Conservation (phyloP, 192 early-diverging fungal genomes). For the Coemansia sp. region DNA sequence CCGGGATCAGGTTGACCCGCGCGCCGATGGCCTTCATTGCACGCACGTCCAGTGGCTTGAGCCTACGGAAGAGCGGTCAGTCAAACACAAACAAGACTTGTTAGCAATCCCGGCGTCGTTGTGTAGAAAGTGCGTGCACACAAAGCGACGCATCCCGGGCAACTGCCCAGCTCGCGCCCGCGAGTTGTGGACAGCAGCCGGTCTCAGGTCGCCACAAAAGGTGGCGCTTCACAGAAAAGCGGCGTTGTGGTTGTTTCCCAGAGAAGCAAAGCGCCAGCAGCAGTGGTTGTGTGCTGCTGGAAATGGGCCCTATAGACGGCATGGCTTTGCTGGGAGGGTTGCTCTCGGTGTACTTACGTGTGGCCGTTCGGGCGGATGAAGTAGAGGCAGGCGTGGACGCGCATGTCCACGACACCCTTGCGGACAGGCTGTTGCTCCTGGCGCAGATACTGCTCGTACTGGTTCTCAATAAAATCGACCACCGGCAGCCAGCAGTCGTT, state of each 20-base stretch:
- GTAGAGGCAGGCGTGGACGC: slow-evolving; percentile 97
- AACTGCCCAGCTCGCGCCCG: no score
- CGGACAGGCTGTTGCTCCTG: slow-evolving; percentile 85
- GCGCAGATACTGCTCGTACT: slow-evolving; percentile 92
- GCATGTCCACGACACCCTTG: slow-evolving; percentile 84
- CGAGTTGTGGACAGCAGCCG: background rate
- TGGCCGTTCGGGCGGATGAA: slow-evolving; percentile 98
- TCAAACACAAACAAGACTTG: slow-evolving; percentile 1
- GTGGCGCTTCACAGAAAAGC: slow-evolving; percentile 1
- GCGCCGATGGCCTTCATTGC: slow-evolving; percentile 97
- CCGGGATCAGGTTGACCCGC: slow-evolving; percentile 95
- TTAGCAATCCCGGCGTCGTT: no score
- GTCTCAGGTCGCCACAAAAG: background rate
- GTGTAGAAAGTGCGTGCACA: background rate
- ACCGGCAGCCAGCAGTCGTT: slow-evolving; percentile 97
- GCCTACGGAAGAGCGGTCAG: slow-evolving; percentile 21
- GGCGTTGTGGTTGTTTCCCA: background rate
- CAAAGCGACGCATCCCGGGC: no score
- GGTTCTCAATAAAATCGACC: slow-evolving; percentile 97
- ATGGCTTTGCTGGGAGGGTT: no score
- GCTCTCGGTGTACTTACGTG: slow-evolving; percentile 59
- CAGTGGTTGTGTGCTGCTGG: no score
- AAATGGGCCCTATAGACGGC: background rate
- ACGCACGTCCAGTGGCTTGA: slow-evolving; percentile 89
- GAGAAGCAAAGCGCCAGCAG: background rate